phyloP scores from a whole-genome alignment of 768 basidiomycete species.

The Clavulina sp. region DNA sequence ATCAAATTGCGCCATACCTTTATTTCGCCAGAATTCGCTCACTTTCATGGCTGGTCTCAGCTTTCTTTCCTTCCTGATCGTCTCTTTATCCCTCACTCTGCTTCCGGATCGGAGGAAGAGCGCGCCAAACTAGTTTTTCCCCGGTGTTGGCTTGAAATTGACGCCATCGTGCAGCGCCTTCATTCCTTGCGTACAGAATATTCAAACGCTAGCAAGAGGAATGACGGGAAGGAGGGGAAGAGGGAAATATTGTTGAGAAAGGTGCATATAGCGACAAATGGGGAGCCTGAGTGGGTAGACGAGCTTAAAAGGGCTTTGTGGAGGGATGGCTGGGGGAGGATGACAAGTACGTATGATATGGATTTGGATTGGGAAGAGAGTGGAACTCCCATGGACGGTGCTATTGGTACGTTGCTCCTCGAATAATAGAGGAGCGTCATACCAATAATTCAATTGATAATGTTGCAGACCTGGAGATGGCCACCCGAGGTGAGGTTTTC shows the following conservation, averaged over 20 bases:
- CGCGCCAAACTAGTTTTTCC: no score
- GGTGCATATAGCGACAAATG: no score
- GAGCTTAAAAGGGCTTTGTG: constrained; percentile 28
- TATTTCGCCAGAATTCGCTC: constrained; percentile 24
- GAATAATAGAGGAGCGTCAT: not conserved
- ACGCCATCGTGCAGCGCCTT: constrained; percentile 25
- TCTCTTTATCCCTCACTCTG: constrained; percentile 16
- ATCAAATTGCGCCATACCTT: no score
- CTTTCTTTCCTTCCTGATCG: constrained; percentile 34
- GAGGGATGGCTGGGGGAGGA: constrained; percentile 28
- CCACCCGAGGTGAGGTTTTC: constrained; percentile 41
- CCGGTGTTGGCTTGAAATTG: constrained; percentile 2
- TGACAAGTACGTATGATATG: constrained; percentile 39
- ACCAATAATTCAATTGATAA: constrained; percentile 27
- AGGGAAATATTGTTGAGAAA: no score
- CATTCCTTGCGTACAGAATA: constrained; percentile 25
- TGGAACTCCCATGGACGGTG: constrained; percentile 35
- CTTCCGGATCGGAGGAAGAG: constrained; percentile 12
- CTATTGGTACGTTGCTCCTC: constrained; percentile 23
- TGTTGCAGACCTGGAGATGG: constrained; percentile 52
- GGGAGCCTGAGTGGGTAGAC: constrained; percentile 29
- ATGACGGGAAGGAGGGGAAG: no score
- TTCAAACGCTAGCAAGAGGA: constrained; percentile 12
- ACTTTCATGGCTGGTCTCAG: constrained; percentile 35
- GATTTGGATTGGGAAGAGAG: constrained; percentile 33